Conservation (phyloP, 2,329 filamentous ascomycete species). For the Sporothrix mexicana region DNA sequence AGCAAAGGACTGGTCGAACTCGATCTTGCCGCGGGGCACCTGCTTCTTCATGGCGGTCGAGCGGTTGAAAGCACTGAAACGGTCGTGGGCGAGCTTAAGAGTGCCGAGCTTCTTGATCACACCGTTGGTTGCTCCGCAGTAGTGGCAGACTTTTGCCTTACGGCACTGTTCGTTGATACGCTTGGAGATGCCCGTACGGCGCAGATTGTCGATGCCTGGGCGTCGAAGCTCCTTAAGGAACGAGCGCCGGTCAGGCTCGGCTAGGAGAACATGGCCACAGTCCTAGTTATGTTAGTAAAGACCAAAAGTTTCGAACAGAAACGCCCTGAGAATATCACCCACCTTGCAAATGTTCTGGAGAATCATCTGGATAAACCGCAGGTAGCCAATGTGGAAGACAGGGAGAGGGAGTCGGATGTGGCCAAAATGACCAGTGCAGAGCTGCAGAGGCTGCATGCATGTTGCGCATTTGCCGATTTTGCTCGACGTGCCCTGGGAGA, state of each 20-base stretch:
- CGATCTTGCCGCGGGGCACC: slow-evolving; percentile 78
- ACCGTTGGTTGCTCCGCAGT: slow-evolving; percentile 83
- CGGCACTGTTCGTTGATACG: slow-evolving; percentile 87
- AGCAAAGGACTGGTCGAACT: slow-evolving; percentile 84
- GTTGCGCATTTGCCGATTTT: slow-evolving; percentile 82
- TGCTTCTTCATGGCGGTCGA: slow-evolving; percentile 87
- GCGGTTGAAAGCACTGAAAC: slow-evolving; percentile 84
- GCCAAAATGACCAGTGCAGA: slow-evolving; percentile 94
- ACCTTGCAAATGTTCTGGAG: slow-evolving; percentile 94
- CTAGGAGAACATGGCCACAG: slow-evolving; percentile 82
- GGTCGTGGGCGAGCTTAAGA: slow-evolving; percentile 94
- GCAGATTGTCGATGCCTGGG: slow-evolving; percentile 84
- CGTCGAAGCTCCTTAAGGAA: slow-evolving; percentile 82
- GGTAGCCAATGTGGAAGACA: slow-evolving; percentile 93
- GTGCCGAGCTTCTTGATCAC: slow-evolving; percentile 89
- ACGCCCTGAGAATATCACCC: slow-evolving; percentile 33
- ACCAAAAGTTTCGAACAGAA: no score
- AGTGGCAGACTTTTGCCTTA: slow-evolving; percentile 81
- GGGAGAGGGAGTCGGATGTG: slow-evolving; percentile 89
- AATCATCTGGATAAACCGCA: slow-evolving; percentile 90
- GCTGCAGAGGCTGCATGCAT: slow-evolving; percentile 78
- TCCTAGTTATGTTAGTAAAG: slow-evolving; percentile 49
- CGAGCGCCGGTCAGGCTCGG: slow-evolving; percentile 75
- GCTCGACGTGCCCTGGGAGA: slow-evolving; percentile 74
- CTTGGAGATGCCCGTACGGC: slow-evolving; percentile 82